Evolutionary conservation across 805 yeast species (phyloP), one percentile per base, ranked within the genome.

Genomic region (Scheffersomyces coipomensis): DNA sequence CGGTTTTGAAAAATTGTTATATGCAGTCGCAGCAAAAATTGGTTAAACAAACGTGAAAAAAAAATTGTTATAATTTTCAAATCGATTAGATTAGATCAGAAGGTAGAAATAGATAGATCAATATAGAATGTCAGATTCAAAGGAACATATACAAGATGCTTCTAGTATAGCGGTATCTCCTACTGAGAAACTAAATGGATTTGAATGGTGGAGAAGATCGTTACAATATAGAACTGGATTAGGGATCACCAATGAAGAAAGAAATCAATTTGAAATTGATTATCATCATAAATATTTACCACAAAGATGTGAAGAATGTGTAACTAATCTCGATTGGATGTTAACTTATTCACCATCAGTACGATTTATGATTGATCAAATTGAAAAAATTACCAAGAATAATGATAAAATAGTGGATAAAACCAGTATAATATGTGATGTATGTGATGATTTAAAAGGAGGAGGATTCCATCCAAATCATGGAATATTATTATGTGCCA

Each of bases 381-480:
- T 93, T 34, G 73, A 75, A 29, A 83, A 85, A 51, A 66, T 84
- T 17, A 78, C 75, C 19, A 64, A 65, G 8, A 82, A 79, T 9
- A 71, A 72, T 13, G 15, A 18, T 11, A 11, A 16, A 11, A 19
- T 38, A 5, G 60, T 81, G 29, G 60, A 64, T 39, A 61, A 66
- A 12, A 51, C 58, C 19, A 81, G 83, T 49, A 79, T 91, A 38
- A 69, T 78, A 12, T 93, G 99, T 60, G 93, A 81, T 38, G 75
- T 76, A 8, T 93, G 99, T 60, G 88, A 85, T 46, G 95, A 87
- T 45, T 78, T 82, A 52, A 68, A 68, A 42, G 83, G 88, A 27
- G 99, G 98, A 33, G 99, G 99, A 2, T 93, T 85, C 61, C 88
- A 90, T 56, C 97, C 98, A 0, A 85, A 88, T 27, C 59, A 79